phyloP scores from a whole-genome alignment of 73 alveolate species.

The Tetrahymena thermophila region DNA sequence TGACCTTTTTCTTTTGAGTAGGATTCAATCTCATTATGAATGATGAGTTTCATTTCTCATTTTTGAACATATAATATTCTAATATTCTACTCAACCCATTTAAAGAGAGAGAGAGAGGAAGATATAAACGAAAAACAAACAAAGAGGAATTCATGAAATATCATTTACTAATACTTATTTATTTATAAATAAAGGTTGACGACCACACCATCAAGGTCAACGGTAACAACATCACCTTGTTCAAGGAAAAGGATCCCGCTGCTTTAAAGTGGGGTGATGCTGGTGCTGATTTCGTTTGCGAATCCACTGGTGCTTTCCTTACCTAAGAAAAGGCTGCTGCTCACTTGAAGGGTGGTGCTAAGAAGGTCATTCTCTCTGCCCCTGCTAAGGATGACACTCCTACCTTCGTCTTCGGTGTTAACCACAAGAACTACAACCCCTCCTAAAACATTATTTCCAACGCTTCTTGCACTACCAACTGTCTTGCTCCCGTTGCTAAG shows the following conservation, averaged over 20 bases:
- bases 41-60: too few species aligned
- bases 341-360: constrained; percentile 92
- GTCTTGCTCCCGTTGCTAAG: constrained; percentile 95
- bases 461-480: constrained; percentile 98
- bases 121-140: neutral
- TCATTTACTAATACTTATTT: neutral
- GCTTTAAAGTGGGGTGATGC: constrained; percentile 78
- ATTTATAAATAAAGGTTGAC: neutral
- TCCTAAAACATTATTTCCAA: constrained; percentile 77
- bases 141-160: too few species aligned
- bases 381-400: constrained; percentile 87
- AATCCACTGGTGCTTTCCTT: constrained; percentile 90
- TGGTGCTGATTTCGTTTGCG: constrained; percentile 89
- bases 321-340: constrained; percentile 70
- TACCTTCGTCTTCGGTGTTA: constrained; percentile 89
- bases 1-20: too few species aligned
- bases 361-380: constrained; percentile 89
- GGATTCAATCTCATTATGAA: too few species aligned
- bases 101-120: neutral
- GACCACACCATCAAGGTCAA: constrained; percentile 64
- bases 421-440: constrained; percentile 68
- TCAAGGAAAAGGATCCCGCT: constrained; percentile 78
- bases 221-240: constrained; percentile 71
- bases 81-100: too few species aligned
- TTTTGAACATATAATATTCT: too few species aligned